These are phyloP conservation scores for Ganoderma lucidum DNA, from an alignment of 1,284 basidiomycete species.

Conservation along the genomic window DNA sequence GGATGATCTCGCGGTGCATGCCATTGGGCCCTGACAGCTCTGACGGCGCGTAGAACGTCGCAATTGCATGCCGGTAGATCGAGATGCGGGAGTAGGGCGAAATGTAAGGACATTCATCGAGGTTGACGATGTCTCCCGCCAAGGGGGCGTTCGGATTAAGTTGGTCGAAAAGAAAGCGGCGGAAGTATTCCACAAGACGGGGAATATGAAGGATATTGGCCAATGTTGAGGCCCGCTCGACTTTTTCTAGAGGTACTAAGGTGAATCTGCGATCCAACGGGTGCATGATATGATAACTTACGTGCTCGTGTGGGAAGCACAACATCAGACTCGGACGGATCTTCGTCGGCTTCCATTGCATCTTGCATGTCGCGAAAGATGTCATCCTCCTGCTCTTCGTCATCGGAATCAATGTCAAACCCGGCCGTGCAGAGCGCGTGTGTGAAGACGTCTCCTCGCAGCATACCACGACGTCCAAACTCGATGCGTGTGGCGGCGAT, in stretches of 20 bases:
- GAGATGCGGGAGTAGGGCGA: constrained; percentile 8
- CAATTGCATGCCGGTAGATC: constrained; percentile 19
- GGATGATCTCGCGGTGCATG: constrained; percentile 38
- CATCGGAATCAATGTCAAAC: background rate
- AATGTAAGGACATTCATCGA: constrained; percentile 10
- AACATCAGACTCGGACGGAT: no score
- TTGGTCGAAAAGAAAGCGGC: constrained; percentile 11
- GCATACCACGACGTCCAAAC: constrained; percentile 16
- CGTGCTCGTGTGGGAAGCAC: no score
- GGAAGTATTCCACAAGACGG: background rate
- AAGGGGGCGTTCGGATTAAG: background rate
- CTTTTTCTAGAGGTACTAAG: no score
- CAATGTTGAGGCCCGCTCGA: no score
- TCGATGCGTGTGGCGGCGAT: constrained; percentile 25
- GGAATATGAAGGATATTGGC: no score
- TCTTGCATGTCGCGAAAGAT: background rate
- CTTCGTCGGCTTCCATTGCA: no score
- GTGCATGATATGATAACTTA: no score
- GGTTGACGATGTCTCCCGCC: background rate
- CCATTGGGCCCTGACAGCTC: constrained; percentile 35
- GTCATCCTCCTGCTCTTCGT: constrained; percentile 11
- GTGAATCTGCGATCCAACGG: no score
- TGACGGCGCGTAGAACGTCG: constrained; percentile 39
- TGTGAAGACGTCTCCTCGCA: background rate
- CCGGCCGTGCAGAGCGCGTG: background rate